Evolutionary conservation across 164 flowering plant genomes (phyloP), one percentile per base, ranked within the genome.

Genomic region (Liriodendron chinense): DNA sequence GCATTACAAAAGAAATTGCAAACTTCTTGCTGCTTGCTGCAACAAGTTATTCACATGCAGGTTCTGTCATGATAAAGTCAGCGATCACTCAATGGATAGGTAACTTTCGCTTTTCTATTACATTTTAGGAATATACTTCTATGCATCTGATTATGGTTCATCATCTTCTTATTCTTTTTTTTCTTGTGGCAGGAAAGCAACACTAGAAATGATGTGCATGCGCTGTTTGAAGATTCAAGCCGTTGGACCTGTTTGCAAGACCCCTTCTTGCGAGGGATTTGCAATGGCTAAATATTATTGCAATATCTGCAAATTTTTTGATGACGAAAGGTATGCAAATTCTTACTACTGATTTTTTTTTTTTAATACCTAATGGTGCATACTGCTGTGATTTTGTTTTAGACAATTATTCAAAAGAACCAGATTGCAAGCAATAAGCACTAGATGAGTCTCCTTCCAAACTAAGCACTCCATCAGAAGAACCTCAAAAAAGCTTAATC

Each of bases 151-250:
- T 70, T 53, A 7, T 53, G 47, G n/a, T 49, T 34, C 34, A 49
- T 7, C 18, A 16, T 16, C 18, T 49, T 67, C 47, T n/a, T 9
- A n/a, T 48, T 67, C 9, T 23, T 16, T 21, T 20, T 69, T 56
- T 28, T 65, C 79, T 12, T 43, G 73, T 76, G 77, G 53, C 85
- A 94, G 98, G 86, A 94, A 91, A 83, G 87, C 88, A 69, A 92
- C 98, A 48, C 53, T 90, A 75, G 97, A 95, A 76, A 95, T 95
- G 99, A 91, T 95, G 97, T 95, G 99, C 63, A 95, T 93, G 98
- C 82, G 77, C 28, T 95, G 99, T 87, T 77, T 93, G 71, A 87
- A 88, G 81, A 78, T 92, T 80, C 99, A 95, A 84, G 84, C 96
- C 16, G 84, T 93, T 75, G 99, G 98, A 62, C 93, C 94, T 48